phyloP scores from a whole-genome alignment of 2,329 filamentous ascomycete genomes.

The Apiospora saccharicola region DNA sequence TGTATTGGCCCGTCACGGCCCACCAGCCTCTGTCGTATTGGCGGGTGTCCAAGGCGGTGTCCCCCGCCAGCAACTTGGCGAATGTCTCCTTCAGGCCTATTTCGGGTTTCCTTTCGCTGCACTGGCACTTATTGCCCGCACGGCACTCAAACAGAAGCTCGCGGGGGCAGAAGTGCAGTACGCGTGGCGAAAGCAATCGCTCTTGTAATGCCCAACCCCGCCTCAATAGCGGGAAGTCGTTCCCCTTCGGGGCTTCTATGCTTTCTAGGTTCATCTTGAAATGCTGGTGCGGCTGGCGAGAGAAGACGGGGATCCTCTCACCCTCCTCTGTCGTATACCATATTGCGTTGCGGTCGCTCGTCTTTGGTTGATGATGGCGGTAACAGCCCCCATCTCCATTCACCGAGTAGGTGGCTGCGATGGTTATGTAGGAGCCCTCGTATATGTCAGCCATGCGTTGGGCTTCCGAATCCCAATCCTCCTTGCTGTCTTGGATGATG shows the following conservation, averaged over 20 bases:
- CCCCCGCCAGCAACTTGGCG: not conserved
- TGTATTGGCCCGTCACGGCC: not conserved
- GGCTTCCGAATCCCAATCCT: constrained; percentile 37
- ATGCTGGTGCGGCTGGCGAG: not conserved
- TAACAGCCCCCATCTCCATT: not conserved
- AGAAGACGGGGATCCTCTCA: not conserved
- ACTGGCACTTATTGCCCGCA: not conserved
- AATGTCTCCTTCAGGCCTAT: not conserved
- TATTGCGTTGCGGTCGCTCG: no score
- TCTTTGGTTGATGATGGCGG: no score
- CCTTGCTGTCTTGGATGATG: constrained; percentile 38
- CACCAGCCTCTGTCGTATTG: not conserved
- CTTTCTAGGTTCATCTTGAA: not conserved
- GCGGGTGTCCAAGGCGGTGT: not conserved
- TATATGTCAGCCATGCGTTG: constrained; percentile 39
- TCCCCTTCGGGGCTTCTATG: not conserved
- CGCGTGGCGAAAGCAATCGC: not conserved
- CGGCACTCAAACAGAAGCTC: not conserved
- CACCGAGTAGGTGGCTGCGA: constrained; percentile 29
- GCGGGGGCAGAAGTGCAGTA: not conserved
- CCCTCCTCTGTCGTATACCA: not conserved
- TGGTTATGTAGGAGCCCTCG: constrained; percentile 32
- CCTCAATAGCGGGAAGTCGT: not conserved
- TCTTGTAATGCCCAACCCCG: not conserved
- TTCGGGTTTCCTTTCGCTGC: not conserved